Percentiles rank a stretch among this genome's conserved stretches.
Evolutionary conservation across 2,329 filamentous ascomycete genomes (phyloP).

Genomic region (Pseudogymnoascus sp.): DNA sequence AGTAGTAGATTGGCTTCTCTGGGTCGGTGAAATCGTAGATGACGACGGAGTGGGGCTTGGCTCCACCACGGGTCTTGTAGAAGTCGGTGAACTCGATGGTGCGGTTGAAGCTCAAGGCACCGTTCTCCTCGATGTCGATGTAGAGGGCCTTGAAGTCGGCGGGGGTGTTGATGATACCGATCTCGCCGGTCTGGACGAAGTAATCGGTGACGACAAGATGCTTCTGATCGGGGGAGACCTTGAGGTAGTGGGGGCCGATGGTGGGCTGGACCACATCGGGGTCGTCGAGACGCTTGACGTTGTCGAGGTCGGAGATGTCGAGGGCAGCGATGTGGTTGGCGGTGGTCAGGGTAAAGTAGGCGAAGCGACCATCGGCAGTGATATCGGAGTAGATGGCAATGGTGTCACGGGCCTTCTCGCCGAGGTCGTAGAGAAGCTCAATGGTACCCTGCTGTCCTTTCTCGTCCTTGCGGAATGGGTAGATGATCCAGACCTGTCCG

Average conservation of each 20-base stretch:
- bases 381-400: conserved; percentile 56
- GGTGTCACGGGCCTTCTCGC: conserved; percentile 47
- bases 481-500: conserved; percentile 59
- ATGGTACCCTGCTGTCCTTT: conserved; percentile 51
- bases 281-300: conserved; percentile 54
- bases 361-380: conserved; percentile 48
- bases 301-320: conserved; percentile 53
- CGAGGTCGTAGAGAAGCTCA: conserved; percentile 52
- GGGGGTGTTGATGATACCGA: conserved; percentile 53
- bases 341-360: conserved; percentile 54
- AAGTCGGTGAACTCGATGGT: conserved; percentile 49
- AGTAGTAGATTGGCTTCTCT: conserved; percentile 44
- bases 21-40: conserved; percentile 52
- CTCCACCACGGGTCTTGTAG: conserved; percentile 49
- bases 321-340: conserved; percentile 56
- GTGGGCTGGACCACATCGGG: conserved; percentile 52
- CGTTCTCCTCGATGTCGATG: conserved; percentile 50
- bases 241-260: conserved; percentile 57
- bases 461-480: conserved; percentile 49
- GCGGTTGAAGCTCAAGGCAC: conserved; percentile 52
- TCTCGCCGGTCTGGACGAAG: conserved; percentile 56
- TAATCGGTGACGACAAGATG: conserved; percentile 59
- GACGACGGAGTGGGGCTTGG: conserved; percentile 23
- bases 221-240: conserved; percentile 57
- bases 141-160: conserved; percentile 56